Evolutionary conservation across 164 flowering plant genomes (phyloP), one percentile per base, ranked within the genome.

Genomic region (Protea cynaroides): DNA sequence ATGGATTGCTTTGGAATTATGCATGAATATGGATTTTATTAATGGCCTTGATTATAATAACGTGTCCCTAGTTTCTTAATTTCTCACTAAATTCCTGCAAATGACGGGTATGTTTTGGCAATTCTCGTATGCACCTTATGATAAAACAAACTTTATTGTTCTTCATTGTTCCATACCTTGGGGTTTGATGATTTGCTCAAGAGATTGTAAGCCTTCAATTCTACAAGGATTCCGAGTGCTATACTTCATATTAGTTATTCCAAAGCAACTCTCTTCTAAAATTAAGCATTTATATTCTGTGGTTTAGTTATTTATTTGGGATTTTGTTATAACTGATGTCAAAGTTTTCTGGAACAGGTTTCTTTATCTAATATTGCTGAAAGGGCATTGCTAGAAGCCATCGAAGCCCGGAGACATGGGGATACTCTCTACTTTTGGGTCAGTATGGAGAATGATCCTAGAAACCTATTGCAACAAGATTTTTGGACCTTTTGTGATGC

Each of bases 401-500:
- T 90, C 34, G 78, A 90, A 73, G 40, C 77, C 2, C 79, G 72
- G 61, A 87, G 60, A 68, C 80, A 92, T 69, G 99, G 96, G n/a
- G 98, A 95, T 51, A 50, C 96, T 22, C 79, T 95, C 34, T 95
- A 88, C 78, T 95, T 95, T 73, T 95, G 99, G 99, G 93, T 69
- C 51, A 83, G 86, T 56, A 75, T 88, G 96, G 98, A 92, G 68
- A 72, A 55, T 70, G 99, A 95, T 73, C 83, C 81, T 56, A 79
- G 96, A 80, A 88, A 84, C 68, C 86, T 82, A 29, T 40, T 64
- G 63, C 70, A 79, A 57, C 85, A 65, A 57, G 97, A 87, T 71
- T 95, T 95, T 71, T 95, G 99, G 98, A 79, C 96, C 62, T 90
- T 92, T 55, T 95, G 99, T 79, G 99, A 95, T 78, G 76, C 97